Percentiles rank a stretch among this genome's conserved stretches.
Conservation (phyloP, 331 rosid species). For the Stylosanthes scabra region DNA sequence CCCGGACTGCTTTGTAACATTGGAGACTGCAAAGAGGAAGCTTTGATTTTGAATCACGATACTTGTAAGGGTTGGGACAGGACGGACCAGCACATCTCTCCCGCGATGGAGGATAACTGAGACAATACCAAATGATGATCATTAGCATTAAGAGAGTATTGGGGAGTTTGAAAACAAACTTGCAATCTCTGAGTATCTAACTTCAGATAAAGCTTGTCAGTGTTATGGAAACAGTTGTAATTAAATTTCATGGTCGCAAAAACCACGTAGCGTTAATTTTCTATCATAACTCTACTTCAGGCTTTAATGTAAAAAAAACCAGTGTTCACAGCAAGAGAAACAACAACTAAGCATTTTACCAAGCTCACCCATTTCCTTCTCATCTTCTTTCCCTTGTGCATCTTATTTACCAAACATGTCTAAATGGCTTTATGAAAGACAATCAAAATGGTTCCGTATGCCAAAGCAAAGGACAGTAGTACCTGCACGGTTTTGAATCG, state of each 20-base stretch:
- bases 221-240: slow-evolving; percentile 12
- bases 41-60: slow-evolving; percentile 75
- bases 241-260: not conserved
- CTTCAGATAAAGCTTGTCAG: slow-evolving; percentile 17
- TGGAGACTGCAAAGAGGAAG: slow-evolving; percentile 87
- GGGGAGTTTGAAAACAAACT: slow-evolving; percentile 25
- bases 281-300: not conserved
- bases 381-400: slow-evolving; percentile 1
- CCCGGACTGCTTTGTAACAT: slow-evolving; percentile 74
- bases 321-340: not conserved
- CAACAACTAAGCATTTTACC: no score
- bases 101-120: slow-evolving; percentile 83
- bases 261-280: not conserved
- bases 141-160: slow-evolving; percentile 29
- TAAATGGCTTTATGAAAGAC: slow-evolving; percentile 21
- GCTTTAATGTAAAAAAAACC: not conserved
- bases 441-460: slow-evolving; percentile 11
- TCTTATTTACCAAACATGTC: slow-evolving; percentile 9
- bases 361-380: slow-evolving; percentile 6
- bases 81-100: slow-evolving; percentile 77
- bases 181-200: slow-evolving; percentile 22
- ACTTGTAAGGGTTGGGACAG: slow-evolving; percentile 70
- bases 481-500: slow-evolving; percentile 64
- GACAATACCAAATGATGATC: slow-evolving; percentile 26
- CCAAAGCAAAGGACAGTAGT: slow-evolving; percentile 40